A percentile compares a stretch with the other conserved stretches of the same genome.
These are phyloP conservation scores for Acacia confusa DNA, from an alignment of 306 rosid genomes.

Conservation along the genomic window DNA sequence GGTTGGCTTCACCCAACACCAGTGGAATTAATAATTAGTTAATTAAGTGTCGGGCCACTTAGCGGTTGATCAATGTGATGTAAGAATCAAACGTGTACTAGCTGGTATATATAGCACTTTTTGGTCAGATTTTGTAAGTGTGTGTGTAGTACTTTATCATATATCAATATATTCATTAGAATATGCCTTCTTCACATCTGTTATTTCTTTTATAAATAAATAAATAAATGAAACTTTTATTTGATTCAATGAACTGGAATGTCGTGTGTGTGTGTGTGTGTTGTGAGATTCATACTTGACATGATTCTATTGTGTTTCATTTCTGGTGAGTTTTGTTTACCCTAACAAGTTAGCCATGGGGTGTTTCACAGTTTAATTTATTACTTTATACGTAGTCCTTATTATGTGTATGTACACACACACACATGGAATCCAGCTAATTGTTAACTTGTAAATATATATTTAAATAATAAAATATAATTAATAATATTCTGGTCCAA, in stretches of 20 bases:
- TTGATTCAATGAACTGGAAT: background rate
- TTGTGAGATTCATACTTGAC: background rate
- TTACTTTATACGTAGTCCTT: background rate
- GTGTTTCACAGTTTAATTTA: background rate
- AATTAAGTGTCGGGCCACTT: background rate
- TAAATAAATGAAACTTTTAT: background rate
- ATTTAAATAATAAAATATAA: background rate
- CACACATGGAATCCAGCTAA: background rate
- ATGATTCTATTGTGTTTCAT: background rate
- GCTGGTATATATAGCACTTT: slow-evolving; percentile 18
- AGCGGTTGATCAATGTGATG: slow-evolving; percentile 25
- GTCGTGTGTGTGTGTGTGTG: background rate
- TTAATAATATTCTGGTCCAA: background rate
- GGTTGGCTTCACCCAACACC: background rate
- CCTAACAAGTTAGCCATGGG: background rate
- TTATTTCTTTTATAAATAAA: background rate
- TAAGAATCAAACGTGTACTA: slow-evolving; percentile 19
- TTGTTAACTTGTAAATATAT: background rate
- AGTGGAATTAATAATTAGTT: slow-evolving; percentile 20
- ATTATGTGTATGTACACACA: background rate
- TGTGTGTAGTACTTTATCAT: background rate
- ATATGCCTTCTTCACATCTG: background rate
- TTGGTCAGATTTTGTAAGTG: slow-evolving; percentile 27
- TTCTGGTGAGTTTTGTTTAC: background rate
- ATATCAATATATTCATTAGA: background rate